Base-by-base conservation (phyloP, 2,329 filamentous ascomycete genomes). In the Nemania sp. region DNA sequence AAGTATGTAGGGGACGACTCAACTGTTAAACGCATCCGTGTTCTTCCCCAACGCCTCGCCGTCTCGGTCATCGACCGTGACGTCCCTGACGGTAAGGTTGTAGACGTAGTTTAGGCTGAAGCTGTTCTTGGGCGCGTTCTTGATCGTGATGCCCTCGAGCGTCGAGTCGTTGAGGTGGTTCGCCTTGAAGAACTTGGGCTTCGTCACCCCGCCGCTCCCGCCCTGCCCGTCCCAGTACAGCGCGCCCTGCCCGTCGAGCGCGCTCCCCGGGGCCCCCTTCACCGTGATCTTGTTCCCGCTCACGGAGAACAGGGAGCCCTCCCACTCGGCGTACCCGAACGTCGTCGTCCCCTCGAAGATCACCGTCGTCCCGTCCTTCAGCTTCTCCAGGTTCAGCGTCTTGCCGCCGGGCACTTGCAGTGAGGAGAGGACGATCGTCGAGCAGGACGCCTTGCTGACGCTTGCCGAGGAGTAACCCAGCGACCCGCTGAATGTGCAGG, bases 241-340 rank as follows among this genome's bases (percentile, higher is more conserved):
- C 11, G 78, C 69, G 34, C 86, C 85, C 47, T 83, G 78, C 54
- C 85, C 84, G 66, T 89, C 78, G 51, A 89, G 80, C 18, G 79
- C 74, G 64, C 78, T 78, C 25, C 81, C 86, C 1, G 75, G 66
- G 21, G 80, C 80, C 46, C 83, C 83, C 10, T 77, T 78, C 35
- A 89, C 78, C 37, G 78, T 79, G 67, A 88, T 79, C 60, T 78
- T 76, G 46, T 74, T 82, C 40, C 87, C 88, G 1, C 82, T 83
- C 63, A 90, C 78, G 34, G 81, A 80, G 68, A 90, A 80, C 17
- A 90, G 77, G 45, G 87, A 87, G 0, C 88, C 87, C 2, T 73
- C 73, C 87, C 87, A 90, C 67, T 87, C 83, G 64, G 84, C 78
- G 75, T 88, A 89, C 25, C 80, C 87, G 68, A 88, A 90, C 53